A percentile compares a stretch with the other conserved stretches of the same genome.
Evolutionary conservation across 75 land plant species (phyloP).

Genomic region (Selaginella tamariscina): DNA sequence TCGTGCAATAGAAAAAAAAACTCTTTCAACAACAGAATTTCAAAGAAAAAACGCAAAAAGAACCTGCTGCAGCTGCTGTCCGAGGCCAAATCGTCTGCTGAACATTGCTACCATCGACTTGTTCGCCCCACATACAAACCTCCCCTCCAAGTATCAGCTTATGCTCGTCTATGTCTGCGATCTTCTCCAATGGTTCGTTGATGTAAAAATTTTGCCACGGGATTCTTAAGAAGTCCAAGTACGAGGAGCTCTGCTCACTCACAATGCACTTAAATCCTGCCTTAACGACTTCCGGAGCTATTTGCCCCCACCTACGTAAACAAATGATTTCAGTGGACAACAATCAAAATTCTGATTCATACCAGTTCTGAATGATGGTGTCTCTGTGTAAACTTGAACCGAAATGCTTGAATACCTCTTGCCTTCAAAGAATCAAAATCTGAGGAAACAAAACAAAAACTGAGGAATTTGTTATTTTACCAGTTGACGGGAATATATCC

Average conservation of each 20-base stretch:
- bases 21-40: no score
- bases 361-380: constrained; percentile 92
- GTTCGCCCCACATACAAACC: constrained; percentile 99
- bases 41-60: constrained; percentile 1
- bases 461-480: constrained; percentile 21
- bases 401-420: constrained; percentile 76
- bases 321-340: no score
- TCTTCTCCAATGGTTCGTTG: constrained; percentile 68
- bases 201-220: constrained; percentile 65
- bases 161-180: constrained; percentile 37
- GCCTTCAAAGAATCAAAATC: constrained; percentile 39
- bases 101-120: constrained; percentile 69
- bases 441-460: not conserved
- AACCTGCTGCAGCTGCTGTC: constrained; percentile 93
- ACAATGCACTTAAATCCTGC: constrained; percentile 75
- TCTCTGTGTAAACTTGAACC: constrained; percentile 37
- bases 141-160: constrained; percentile 83
- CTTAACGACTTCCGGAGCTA: constrained; percentile 62
- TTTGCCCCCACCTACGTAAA: constrained; percentile 76
- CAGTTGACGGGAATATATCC: constrained; percentile 90
- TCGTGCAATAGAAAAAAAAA: no score
- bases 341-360: no score
- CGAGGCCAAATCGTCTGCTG: constrained; percentile 95
- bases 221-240: constrained; percentile 79
- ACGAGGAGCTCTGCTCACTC: constrained; percentile 87